Conservation (phyloP, 2,329 filamentous ascomycete species). For the Ascocoryne sarcoides region DNA sequence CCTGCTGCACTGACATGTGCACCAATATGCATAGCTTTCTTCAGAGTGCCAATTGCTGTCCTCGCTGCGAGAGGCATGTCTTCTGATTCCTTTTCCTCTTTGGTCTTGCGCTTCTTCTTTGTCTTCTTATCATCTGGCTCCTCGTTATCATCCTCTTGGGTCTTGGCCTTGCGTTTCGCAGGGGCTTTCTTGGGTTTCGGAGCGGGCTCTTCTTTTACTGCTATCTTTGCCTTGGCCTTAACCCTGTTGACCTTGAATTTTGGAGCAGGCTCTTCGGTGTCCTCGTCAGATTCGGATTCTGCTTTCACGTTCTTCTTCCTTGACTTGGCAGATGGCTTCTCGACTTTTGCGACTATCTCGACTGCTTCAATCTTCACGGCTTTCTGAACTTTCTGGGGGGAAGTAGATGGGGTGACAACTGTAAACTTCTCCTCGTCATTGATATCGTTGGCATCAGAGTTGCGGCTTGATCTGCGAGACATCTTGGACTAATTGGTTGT, state of each 20-base stretch:
- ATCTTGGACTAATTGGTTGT: slow-evolving; percentile 12
- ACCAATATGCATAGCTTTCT: slow-evolving; percentile 70
- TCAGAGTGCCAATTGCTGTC: slow-evolving; percentile 54
- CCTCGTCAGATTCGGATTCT: slow-evolving; percentile 9
- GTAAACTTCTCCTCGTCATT: slow-evolving; percentile 1
- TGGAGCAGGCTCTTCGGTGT: not conserved
- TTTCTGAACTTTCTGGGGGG: slow-evolving; percentile 13
- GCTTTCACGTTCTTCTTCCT: slow-evolving; percentile 7
- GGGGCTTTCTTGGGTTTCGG: slow-evolving; percentile 15
- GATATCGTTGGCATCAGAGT: slow-evolving; percentile 5
- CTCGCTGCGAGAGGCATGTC: slow-evolving; percentile 59
- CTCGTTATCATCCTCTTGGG: slow-evolving; percentile 14
- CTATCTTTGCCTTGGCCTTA: slow-evolving; percentile 11
- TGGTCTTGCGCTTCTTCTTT: slow-evolving; percentile 42
- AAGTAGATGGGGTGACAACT: not conserved
- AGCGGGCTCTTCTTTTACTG: slow-evolving; percentile 10
- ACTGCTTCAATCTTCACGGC: slow-evolving; percentile 11
- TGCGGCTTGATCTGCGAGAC: slow-evolving; percentile 21
- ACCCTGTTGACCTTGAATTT: slow-evolving; percentile 14
- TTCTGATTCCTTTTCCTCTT: slow-evolving; percentile 46
- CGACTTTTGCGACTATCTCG: slow-evolving; percentile 7
- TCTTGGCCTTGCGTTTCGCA: slow-evolving; percentile 23
- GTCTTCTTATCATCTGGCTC: slow-evolving; percentile 17
- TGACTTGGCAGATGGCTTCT: slow-evolving; percentile 6
- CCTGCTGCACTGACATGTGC: slow-evolving; percentile 88